phyloP scores from a whole-genome alignment of 78 protist genomes.

The Speleostelium caveatum region DNA sequence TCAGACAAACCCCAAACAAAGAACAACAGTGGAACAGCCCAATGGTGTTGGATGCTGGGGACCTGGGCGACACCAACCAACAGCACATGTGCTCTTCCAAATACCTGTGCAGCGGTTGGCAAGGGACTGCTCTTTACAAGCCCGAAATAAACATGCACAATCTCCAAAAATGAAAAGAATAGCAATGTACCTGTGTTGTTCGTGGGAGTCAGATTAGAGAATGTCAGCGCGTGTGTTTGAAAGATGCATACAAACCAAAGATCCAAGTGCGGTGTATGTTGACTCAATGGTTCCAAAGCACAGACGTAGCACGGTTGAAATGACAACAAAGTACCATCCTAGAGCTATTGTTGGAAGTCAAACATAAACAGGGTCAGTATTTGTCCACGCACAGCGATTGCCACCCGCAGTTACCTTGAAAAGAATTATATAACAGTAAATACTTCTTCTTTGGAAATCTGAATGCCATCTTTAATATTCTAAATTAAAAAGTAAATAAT shows the following conservation, averaged over 20 bases:
- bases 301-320: conserved; percentile 10
- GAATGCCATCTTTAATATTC: too few relatives aligned
- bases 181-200: conserved; percentile 21
- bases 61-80: background rate
- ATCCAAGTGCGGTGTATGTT: conserved; percentile 33
- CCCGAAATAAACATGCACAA: conserved; percentile 30
- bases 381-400: too few relatives aligned
- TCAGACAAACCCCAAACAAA: conserved; percentile 58
- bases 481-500: too few relatives aligned
- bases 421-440: too few relatives aligned
- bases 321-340: conserved; percentile 49
- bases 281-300: background rate
- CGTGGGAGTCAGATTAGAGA: background rate
- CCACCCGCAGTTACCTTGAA: too few relatives aligned
- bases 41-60: conserved; percentile 24
- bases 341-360: background rate
- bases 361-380: background rate
- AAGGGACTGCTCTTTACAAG: conserved; percentile 7
- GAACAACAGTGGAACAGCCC: conserved; percentile 40
- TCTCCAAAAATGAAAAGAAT: conserved; percentile 59
- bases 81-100: conserved; percentile 41
- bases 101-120: conserved; percentile 49
- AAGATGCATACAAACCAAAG: conserved; percentile 23
- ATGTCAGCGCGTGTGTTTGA: background rate
- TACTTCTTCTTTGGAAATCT: too few relatives aligned